Conservation (phyloP, 1,139 yeast species). For the Suhomyces taliae region DNA sequence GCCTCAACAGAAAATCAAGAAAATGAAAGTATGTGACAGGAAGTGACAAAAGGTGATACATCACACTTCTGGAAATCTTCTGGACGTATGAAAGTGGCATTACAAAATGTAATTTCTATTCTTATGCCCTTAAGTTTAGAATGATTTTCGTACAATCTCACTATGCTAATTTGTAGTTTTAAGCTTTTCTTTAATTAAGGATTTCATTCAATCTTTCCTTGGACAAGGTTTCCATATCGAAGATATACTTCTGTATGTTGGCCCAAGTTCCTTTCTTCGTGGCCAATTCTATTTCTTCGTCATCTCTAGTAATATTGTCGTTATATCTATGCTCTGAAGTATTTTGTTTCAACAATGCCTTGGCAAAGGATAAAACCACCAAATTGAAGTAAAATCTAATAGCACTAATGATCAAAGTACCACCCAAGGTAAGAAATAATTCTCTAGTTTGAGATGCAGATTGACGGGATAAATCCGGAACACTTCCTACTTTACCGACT, state of each 20-base stretch:
- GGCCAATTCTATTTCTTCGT: conserved; percentile 29
- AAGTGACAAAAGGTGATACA: too few species aligned
- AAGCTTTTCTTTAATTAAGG: conserved; percentile 9
- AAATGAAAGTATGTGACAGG: too few species aligned
- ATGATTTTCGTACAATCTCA: too few species aligned
- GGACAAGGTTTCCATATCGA: conserved; percentile 33
- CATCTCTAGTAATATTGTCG: conserved; percentile 19
- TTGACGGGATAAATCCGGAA: conserved; percentile 36
- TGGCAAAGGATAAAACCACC: conserved; percentile 62
- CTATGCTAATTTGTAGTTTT: too few species aligned
- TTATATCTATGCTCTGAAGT: conserved; percentile 23
- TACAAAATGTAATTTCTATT: too few species aligned
- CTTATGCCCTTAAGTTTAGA: too few species aligned
- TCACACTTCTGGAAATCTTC: too few species aligned
- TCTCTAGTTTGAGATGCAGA: conserved; percentile 74
- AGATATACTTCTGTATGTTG: conserved; percentile 22
- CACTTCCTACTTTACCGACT: conserved; percentile 9
- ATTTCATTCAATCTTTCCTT: conserved; percentile 29
- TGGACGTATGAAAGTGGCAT: too few species aligned
- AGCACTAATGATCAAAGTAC: conserved; percentile 54
- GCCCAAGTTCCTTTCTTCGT: conserved; percentile 22
- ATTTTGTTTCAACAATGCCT: conserved; percentile 39
- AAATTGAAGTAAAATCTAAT: conserved; percentile 66
- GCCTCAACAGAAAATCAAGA: too few species aligned
- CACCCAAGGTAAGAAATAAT: conserved; percentile 60